Evolutionary conservation across 257 asterid species (phyloP).

Genomic region (Solanum arcanum): DNA sequence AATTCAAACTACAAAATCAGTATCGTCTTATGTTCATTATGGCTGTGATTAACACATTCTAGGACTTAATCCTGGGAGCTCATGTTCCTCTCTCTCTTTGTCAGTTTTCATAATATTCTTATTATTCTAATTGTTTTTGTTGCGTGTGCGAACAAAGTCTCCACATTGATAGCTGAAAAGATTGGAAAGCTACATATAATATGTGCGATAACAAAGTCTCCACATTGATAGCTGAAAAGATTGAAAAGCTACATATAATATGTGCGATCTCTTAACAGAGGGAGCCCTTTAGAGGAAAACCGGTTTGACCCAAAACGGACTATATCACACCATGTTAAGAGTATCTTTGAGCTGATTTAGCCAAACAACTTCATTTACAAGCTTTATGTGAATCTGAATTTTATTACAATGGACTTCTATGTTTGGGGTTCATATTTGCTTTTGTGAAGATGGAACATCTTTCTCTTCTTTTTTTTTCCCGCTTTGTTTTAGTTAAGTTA

Average conservation of each 20-base stretch:
- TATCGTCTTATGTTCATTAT: neutral
- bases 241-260: neutral
- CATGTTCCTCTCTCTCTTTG: neutral
- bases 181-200: neutral
- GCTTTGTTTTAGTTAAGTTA: neutral
- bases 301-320: neutral
- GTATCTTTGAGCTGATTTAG: neutral
- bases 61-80: neutral
- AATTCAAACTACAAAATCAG: neutral
- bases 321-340: neutral
- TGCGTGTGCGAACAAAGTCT: no score
- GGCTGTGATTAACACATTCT: neutral
- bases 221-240: neutral
- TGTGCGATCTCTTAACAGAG: neutral
- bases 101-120: neutral
- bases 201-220: no score
- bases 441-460: conserved; percentile 14
- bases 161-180: neutral
- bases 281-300: neutral
- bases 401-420: conserved; percentile 8
- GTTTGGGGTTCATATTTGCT: conserved; percentile 22
- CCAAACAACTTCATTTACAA: conserved; percentile 1
- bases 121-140: conserved; percentile 11
- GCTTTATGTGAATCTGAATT: conserved; percentile 16
- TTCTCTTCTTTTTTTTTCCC: neutral